Conservation (phyloP, 805 yeast species). For the Saccharomycopsis olivae region DNA sequence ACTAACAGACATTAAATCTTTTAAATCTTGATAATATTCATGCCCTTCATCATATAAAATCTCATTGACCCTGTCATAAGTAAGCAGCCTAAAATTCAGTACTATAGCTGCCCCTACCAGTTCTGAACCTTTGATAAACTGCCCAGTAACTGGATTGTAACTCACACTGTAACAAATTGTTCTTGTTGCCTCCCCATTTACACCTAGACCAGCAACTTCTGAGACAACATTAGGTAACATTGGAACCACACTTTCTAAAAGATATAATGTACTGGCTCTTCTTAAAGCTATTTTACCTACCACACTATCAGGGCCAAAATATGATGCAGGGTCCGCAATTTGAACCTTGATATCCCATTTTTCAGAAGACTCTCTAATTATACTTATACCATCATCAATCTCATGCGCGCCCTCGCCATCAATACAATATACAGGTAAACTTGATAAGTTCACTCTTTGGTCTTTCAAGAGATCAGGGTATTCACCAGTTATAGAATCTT, state of each 20-base stretch:
- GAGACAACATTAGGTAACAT: conserved; percentile 61
- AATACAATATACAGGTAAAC: conserved; percentile 63
- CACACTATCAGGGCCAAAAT: conserved; percentile 27
- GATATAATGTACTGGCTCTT: conserved; percentile 58
- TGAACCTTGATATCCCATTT: conserved; percentile 49
- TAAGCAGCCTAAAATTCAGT: conserved; percentile 37
- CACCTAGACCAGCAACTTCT: conserved; percentile 41
- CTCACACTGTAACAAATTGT: conserved; percentile 36
- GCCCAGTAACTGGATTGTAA: conserved; percentile 22
- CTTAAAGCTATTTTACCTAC: conserved; percentile 43
- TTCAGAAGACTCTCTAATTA: conserved; percentile 27
- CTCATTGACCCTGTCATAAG: conserved; percentile 54
- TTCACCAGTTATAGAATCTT: conserved; percentile 6
- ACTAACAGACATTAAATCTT: conserved; percentile 26
- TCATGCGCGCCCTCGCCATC: conserved; percentile 77
- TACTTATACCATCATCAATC: conserved; percentile 86
- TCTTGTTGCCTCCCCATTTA: conserved; percentile 31
- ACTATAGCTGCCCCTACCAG: conserved; percentile 33
- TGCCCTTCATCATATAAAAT: conserved; percentile 28
- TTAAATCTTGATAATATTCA: conserved; percentile 25
- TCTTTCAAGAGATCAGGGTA: conserved; percentile 17
- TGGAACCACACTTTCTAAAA: conserved; percentile 53
- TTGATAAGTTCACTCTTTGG: conserved; percentile 31
- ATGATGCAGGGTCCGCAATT: conserved; percentile 82
- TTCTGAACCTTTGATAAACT: conserved; percentile 18